Evolutionary conservation across 108 stramenopile genomes (phyloP).

Genomic region (Cyclotella distinguenda): DNA sequence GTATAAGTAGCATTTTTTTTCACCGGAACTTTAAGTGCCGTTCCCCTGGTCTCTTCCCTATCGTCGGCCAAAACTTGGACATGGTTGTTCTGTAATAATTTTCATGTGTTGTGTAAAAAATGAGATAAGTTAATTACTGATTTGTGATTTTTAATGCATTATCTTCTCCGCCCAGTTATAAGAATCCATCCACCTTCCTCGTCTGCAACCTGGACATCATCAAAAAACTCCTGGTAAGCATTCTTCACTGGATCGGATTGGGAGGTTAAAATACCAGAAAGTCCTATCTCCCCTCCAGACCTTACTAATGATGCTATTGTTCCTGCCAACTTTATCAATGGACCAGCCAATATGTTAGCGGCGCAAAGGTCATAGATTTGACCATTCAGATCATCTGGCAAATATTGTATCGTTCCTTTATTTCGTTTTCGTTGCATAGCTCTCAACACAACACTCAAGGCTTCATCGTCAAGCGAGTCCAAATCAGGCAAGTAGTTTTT

Average conservation of each 20-base stretch:
- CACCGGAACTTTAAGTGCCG: too few relatives aligned
- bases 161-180: constrained; percentile 69
- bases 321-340: constrained; percentile 59
- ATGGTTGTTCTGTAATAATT: too few relatives aligned
- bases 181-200: constrained; percentile 62
- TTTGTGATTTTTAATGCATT: too few relatives aligned
- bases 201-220: constrained; percentile 60
- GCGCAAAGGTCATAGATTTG: constrained; percentile 65
- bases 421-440: constrained; percentile 51
- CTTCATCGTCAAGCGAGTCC: constrained; percentile 63
- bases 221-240: constrained; percentile 64
- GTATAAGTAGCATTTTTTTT: too few relatives aligned
- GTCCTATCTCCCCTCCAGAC: constrained; percentile 63
- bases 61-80: too few relatives aligned
- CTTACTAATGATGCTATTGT: constrained; percentile 55
- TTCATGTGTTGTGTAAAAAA: too few relatives aligned
- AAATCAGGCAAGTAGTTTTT: constrained; percentile 62
- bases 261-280: constrained; percentile 65
- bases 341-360: constrained; percentile 79
- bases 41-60: too few relatives aligned
- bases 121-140: too few relatives aligned
- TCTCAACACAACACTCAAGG: constrained; percentile 62
- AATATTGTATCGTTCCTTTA: constrained; percentile 29
- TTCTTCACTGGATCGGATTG: constrained; percentile 58
- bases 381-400: constrained; percentile 55